Percentiles rank a stretch among this genome's conserved stretches.
Evolutionary conservation across 768 basidiomycete species (phyloP).

Genomic region (Boletus tomentosulus): DNA sequence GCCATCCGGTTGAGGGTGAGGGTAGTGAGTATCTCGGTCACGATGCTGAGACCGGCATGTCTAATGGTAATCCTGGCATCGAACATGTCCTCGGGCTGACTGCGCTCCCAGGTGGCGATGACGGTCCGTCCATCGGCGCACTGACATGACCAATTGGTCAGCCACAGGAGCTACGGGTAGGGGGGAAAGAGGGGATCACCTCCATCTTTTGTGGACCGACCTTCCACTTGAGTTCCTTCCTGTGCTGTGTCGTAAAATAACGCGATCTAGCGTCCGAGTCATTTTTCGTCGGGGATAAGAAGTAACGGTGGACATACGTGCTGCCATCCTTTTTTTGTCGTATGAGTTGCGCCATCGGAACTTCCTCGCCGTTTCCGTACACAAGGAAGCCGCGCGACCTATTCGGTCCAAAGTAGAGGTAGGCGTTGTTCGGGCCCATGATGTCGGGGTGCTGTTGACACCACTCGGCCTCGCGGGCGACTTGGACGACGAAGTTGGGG

Average conservation of each 20-base stretch:
- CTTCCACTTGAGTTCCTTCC: conserved; percentile 75
- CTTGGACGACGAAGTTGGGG: conserved; percentile 60
- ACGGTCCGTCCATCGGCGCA: conserved; percentile 59
- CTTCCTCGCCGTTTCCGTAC: conserved; percentile 60
- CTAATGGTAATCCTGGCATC: conserved; percentile 58
- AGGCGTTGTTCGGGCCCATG: conserved; percentile 78
- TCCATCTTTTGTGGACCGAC: conserved; percentile 60
- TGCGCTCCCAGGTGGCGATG: conserved; percentile 67
- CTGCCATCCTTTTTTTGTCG: conserved; percentile 57
- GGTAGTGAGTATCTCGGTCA: conserved; percentile 77
- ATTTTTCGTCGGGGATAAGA: not conserved
- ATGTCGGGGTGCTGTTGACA: conserved; percentile 61
- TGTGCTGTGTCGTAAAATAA: conserved; percentile 69
- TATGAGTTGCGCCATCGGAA: conserved; percentile 55
- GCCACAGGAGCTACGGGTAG: not conserved
- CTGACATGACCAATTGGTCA: conserved; percentile 32
- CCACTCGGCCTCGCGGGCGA: conserved; percentile 65
- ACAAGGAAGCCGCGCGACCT: conserved; percentile 57
- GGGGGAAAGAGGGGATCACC: conserved; percentile 34
- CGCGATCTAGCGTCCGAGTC: conserved; percentile 47
- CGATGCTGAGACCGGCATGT: conserved; percentile 51
- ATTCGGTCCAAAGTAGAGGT: conserved; percentile 70
- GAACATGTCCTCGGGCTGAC: conserved; percentile 51
- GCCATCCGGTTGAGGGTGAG: conserved; percentile 73
- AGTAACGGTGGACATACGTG: conserved; percentile 45